phyloP scores from a whole-genome alignment of 306 rosid species.

The Trichosanthes truncata region DNA sequence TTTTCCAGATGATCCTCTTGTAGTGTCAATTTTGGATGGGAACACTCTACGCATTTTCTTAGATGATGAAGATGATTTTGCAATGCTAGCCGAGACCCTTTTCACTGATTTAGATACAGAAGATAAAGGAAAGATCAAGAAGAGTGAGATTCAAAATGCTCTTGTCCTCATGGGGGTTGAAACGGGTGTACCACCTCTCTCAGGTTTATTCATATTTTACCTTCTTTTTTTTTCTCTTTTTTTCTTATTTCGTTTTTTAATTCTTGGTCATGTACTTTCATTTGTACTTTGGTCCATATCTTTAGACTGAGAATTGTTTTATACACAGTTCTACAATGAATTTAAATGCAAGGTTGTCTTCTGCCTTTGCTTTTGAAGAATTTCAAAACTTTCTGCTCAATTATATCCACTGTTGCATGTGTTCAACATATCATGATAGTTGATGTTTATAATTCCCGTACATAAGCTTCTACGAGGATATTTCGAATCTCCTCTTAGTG shows the following conservation, averaged over 20 bases:
- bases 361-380: neutral
- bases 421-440: neutral
- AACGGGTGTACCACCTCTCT: conserved; percentile 91
- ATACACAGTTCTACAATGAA: neutral
- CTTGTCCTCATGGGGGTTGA: conserved; percentile 78
- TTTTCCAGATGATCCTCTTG: conserved; percentile 63
- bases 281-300: neutral
- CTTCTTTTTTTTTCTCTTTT: neutral
- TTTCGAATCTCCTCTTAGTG: neutral
- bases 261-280: neutral
- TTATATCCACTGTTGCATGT: neutral
- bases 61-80: conserved; percentile 96
- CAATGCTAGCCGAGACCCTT: conserved; percentile 79
- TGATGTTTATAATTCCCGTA: neutral
- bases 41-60: conserved; percentile 42
- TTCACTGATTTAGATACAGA: conserved; percentile 80
- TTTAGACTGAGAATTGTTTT: neutral
- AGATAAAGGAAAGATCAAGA: conserved; percentile 81
- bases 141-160: conserved; percentile 62
- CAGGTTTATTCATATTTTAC: conserved; percentile 41
- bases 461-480: neutral
- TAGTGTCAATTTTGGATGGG: conserved; percentile 78
- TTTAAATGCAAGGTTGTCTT: neutral
- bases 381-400: neutral
- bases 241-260: neutral